Evolutionary conservation across 352 stramenopile genomes (phyloP), one percentile per base, ranked within the genome.

Genomic region (Thraustochytrium striatum): DNA sequence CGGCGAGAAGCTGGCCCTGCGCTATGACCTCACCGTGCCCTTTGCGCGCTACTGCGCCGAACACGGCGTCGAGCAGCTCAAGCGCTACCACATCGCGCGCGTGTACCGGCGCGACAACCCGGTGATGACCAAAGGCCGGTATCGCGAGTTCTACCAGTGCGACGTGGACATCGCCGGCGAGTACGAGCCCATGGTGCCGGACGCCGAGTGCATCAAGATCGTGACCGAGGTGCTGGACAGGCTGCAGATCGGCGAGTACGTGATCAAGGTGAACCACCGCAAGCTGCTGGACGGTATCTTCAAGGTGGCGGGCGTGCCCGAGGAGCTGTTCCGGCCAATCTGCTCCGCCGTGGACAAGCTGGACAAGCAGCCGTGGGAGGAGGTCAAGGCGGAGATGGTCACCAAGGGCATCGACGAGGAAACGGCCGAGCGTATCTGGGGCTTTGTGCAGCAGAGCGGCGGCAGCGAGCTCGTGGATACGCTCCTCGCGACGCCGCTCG

Each of bases 141-240:
- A 98, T 87, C 90, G 96, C 58, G 96, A 99, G 83, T 99, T 99
- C 85, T 99, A 98, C 88, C 96, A 99, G 85, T 99, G 96, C 83
- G 96, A 99, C 82, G 98, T 98, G 72, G 96, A 99, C 85, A 96
- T 99, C 82, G 96, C 96, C 36, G 95, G 95, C 68, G 88, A 84
- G 44, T 98, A 97, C 84, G 87, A 90, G 61, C 85, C 90, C 3
- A 99, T 99, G 96, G 89, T 98, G 21, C 87, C 95, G 5, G 96
- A 99, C 82, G 93, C 96, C 33, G 96, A 99, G 83, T 96, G 97
- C 78, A 81, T 99, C 13, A 94, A 91, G 58, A 93, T 99, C 38
- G 90, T 47, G 92, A 95, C 81, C 16, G 72, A 83, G 25, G 95
- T 95, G 79, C 84, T 95, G 5, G 83, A 83, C 50, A 62, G 61